Conservation (phyloP, 805 yeast genomes). For the Candida xiaguanensis region DNA sequence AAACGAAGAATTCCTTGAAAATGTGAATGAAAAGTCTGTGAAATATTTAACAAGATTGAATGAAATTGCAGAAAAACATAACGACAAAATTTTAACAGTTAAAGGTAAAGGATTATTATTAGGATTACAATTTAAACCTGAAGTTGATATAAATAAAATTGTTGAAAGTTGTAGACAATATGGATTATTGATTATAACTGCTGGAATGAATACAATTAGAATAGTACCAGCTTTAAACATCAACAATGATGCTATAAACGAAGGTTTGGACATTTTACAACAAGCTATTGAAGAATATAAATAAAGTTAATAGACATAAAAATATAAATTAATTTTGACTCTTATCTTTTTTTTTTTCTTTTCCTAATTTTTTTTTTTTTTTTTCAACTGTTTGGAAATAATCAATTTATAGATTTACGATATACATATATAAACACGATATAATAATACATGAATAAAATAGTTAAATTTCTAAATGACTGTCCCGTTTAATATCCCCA, state of each 20-base stretch:
- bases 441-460: background rate
- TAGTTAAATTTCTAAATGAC: conserved; percentile 21
- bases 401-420: background rate
- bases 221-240: conserved; percentile 91
- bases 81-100: conserved; percentile 59
- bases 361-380: background rate
- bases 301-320: background rate
- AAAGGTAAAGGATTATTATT: conserved; percentile 88
- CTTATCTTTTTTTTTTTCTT: background rate
- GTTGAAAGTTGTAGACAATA: conserved; percentile 67
- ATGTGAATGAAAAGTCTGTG: conserved; percentile 60
- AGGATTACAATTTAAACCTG: conserved; percentile 66
- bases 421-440: background rate
- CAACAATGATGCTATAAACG: conserved; percentile 59
- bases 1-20: conserved; percentile 51
- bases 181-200: conserved; percentile 83
- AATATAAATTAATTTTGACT: background rate
- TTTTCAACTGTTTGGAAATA: background rate
- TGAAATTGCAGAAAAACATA: conserved; percentile 51
- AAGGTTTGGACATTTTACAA: conserved; percentile 71
- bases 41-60: conserved; percentile 49
- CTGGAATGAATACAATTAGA: conserved; percentile 88
- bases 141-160: conserved; percentile 58
- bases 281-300: conserved; percentile 5
- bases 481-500: conserved; percentile 27